These are phyloP conservation scores for Kluyveromyces sp. DNA, from an alignment of 1,139 yeast species.

Conservation along the genomic window DNA sequence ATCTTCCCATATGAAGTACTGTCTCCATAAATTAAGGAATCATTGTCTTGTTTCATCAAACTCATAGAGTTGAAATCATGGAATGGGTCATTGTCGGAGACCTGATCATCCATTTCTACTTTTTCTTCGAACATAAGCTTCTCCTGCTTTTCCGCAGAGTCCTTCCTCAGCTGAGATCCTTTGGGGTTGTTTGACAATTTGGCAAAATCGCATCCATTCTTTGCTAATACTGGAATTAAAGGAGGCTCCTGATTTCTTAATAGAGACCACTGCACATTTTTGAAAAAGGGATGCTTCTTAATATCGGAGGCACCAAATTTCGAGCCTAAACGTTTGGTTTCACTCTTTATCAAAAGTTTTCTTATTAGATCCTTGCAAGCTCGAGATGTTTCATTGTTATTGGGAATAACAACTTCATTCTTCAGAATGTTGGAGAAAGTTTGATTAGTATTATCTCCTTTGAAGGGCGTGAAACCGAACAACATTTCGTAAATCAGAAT, in stretches of 20 bases:
- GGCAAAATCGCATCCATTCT: slow-evolving; percentile 41
- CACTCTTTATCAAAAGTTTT: slow-evolving; percentile 81
- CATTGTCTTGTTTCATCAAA: slow-evolving; percentile 62
- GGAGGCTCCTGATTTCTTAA: slow-evolving; percentile 91
- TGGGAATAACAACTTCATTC: slow-evolving; percentile 68
- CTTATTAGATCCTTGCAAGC: slow-evolving; percentile 72
- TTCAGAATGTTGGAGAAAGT: slow-evolving; percentile 85
- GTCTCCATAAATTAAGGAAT: slow-evolving; percentile 44
- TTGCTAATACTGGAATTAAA: slow-evolving; percentile 79
- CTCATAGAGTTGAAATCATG: slow-evolving; percentile 85
- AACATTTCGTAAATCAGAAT: slow-evolving; percentile 88
- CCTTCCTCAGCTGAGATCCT: slow-evolving; percentile 20
- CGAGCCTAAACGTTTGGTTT: slow-evolving; percentile 79
- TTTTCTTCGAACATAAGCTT: slow-evolving; percentile 36
- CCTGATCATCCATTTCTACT: slow-evolving; percentile 30
- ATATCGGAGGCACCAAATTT: slow-evolving; percentile 92
- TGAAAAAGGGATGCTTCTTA: slow-evolving; percentile 84
- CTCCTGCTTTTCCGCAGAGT: slow-evolving; percentile 32
- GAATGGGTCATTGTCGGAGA: slow-evolving; percentile 62
- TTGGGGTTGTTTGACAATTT: slow-evolving; percentile 26
- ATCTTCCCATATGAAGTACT: slow-evolving; percentile 57
- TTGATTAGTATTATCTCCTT: slow-evolving; percentile 78
- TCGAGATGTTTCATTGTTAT: slow-evolving; percentile 52
- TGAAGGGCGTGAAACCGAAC: slow-evolving; percentile 92
- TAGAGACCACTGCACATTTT: slow-evolving; percentile 90